Evolutionary conservation across 2,329 filamentous ascomycete genomes (phyloP), one percentile per base, ranked within the genome.

Genomic region (Atkinsonella texensis): DNA sequence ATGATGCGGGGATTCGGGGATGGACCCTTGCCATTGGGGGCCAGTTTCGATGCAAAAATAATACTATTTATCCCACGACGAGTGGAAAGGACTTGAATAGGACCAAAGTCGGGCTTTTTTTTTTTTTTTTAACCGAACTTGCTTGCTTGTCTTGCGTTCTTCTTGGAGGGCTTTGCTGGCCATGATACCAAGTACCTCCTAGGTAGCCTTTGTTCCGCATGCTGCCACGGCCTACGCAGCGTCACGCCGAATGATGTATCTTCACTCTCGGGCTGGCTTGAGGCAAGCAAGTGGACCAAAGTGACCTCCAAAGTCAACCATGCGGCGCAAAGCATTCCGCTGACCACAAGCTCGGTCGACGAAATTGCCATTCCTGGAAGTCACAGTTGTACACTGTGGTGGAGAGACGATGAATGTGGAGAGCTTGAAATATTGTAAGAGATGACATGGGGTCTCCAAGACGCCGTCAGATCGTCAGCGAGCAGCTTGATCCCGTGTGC

Each of bases 271-370:
- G 20, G 20, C 20, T 23, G 20, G 20, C 28, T 28, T 28, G 7
- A 28, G 4, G 28, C 28, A 28, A 28, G 28, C 5, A 28, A 8
- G 28, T 28, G 28, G 28, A 28, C 28, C 28, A 28, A 28, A 15
- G 40, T 42, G 1, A 13, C 4, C 40, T 3, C 7, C 7, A 8
- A 28, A 40, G 40, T 42, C 10, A 13, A 20, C 40, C 40, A 42
- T 10, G 40, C 10, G 18, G n/a, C 40, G 40, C 40, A 42, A 42
- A 42, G 40, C n/a, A 42, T 20, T 42, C 40, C 40, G 18, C 40
- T 42, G n/a, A 42, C n/a, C n/a, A 42, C n/a, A 12, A 42, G 46
- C 46, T 48, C 46, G 46, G 46, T 48, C 33, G 15, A 48, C 33
- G 46, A 48, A 28, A 48, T 48, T 48, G 46, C 46, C 46, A 35